Conservation (phyloP, 768 basidiomycete genomes). For the Tricholoma sp. region DNA sequence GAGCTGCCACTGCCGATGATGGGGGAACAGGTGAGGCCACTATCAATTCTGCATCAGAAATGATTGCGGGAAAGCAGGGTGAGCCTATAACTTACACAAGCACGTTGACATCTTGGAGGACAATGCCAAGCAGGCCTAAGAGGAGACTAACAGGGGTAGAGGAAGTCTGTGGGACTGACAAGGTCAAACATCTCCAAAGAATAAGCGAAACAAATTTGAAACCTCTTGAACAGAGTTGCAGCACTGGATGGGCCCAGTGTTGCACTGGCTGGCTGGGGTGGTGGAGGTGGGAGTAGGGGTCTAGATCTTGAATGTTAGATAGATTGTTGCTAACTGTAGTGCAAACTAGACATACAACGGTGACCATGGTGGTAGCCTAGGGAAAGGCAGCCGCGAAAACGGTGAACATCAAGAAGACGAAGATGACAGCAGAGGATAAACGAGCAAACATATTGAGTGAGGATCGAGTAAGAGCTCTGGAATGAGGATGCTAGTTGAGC, state of each 20-base stretch:
- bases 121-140: conserved; percentile 28
- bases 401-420: too few relatives aligned
- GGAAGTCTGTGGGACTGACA: conserved; percentile 10
- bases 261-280: background rate
- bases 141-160: conserved; percentile 14
- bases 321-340: too few relatives aligned
- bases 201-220: background rate
- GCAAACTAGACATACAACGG: too few relatives aligned
- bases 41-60: background rate
- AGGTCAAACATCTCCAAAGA: background rate
- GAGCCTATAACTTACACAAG: conserved; percentile 21
- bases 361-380: too few relatives aligned
- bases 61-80: background rate
- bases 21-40: conserved; percentile 30
- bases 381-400: too few relatives aligned
- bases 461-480: too few relatives aligned
- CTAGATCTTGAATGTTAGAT: too few relatives aligned
- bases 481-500: too few relatives aligned
- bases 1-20: conserved; percentile 14
- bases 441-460: too few relatives aligned
- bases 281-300: too few relatives aligned
- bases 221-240: background rate
- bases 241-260: background rate
- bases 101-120: conserved; percentile 18
- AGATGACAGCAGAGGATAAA: too few relatives aligned